Conservation (phyloP, 2,329 filamentous ascomycete genomes). For the Sporothrix luriei region DNA sequence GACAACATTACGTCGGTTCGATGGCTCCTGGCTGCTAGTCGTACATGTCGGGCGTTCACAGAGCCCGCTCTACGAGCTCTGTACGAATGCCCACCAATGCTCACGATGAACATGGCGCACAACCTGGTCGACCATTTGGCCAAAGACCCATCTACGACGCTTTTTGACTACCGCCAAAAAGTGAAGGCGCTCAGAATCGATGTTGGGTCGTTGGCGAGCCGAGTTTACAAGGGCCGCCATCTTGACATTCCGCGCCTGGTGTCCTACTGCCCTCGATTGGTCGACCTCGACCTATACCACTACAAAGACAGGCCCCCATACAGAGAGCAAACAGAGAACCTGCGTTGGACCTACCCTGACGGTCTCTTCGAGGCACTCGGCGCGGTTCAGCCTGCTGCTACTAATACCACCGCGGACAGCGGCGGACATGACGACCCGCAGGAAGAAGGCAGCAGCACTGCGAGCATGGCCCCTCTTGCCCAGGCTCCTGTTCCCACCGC, state of each 20-base stretch:
- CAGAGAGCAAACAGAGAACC: conserved; percentile 56
- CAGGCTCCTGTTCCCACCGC: neutral
- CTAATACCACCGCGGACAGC: too few species aligned
- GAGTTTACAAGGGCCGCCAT: conserved; percentile 55
- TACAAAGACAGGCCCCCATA: conserved; percentile 69
- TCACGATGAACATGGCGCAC: conserved; percentile 49
- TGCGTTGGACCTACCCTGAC: conserved; percentile 71
- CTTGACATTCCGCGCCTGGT: conserved; percentile 57
- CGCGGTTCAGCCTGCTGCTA: conserved; percentile 41
- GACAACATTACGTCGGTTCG: conserved; percentile 48
- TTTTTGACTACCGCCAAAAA: conserved; percentile 69
- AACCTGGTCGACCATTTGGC: conserved; percentile 58
- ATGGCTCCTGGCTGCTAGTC: conserved; percentile 68
- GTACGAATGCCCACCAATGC: conserved; percentile 69
- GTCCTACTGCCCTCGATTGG: conserved; percentile 65
- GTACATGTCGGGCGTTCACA: conserved; percentile 64
- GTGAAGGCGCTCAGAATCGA: conserved; percentile 71
- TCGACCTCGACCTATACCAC: conserved; percentile 72
- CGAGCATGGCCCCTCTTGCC: neutral
- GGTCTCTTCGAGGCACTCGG: conserved; percentile 67
- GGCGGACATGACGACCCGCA: conserved; percentile 35
- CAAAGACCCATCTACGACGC: conserved; percentile 52
- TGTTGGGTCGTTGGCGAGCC: conserved; percentile 58
- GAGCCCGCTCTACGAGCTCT: conserved; percentile 74
- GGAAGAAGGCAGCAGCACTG: neutral